Base-by-base conservation (phyloP, 495 filamentous ascomycete species). In the Tetracladium setigerum region DNA sequence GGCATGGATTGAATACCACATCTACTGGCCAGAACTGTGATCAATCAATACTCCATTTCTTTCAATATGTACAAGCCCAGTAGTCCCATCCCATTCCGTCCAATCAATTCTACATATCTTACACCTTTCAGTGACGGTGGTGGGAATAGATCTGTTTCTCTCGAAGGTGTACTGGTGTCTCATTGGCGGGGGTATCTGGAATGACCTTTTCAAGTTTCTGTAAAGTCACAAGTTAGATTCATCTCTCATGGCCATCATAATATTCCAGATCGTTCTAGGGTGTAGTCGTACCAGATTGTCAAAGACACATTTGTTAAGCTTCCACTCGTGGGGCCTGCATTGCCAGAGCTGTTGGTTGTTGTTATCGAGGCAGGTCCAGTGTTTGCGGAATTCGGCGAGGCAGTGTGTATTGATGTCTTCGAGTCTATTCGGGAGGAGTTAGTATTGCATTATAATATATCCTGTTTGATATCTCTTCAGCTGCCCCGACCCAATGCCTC, bases 331-430 rank as follows among this genome's bases (percentile, higher is more conserved):
- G 41, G 74, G 73, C 30, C 92, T 77, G 72, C 92, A 99, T 50
- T 95, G 85, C 80, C 86, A 97, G 35, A 97, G 68, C 62, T 89
- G 83, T 65, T 97, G 91, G 71, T 99, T 99, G 76, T 94, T 89
- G 69, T 94, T 83, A 59, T 99, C 94, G 41, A 99, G 76, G 60
- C 92, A 99, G 56, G 86, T 69, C 89, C 89, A 97, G 66, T 99
- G 92, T 41, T 76, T 73, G 44, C 86, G 83, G 76, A 99, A 99
- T 69, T 95, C 77, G 38, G 81, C 72, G 19, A 97, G 71, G 70
- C 92, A 99, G 70, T 85, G 73, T 64, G 86, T 95, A 73, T 95
- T 97, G 74, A 99, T 86, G 62, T 97, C 92, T 54, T 87, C 84
- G 62, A 98, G 77, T 30, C 89, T 95, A 53, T 30, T 34, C 3